Evolutionary conservation across 768 basidiomycete genomes (phyloP), one percentile per base, ranked within the genome.

Genomic region (Pisolithus orientalis): DNA sequence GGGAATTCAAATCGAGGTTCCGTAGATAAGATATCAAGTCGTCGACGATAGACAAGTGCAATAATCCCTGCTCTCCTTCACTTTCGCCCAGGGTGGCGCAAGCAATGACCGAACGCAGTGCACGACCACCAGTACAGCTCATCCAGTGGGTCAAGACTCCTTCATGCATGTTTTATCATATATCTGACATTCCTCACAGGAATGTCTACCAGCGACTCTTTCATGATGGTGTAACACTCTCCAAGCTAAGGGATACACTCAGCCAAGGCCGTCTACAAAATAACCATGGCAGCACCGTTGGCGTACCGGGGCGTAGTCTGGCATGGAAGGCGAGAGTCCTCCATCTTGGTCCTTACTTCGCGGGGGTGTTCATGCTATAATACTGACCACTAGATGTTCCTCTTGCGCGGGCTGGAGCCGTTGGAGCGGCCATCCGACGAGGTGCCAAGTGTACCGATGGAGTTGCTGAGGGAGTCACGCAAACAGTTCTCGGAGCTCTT

Each of bases 241-340:
- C 82, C 42, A 86, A 84, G 66, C 67, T 88, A 56, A 82, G 80
- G 64, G 86, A 92, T 65, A 75, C 78, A 34, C 78, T 82, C 10
- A 68, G 87, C 14, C 75, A 78, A 53, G 83, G 83, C 60, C 77
- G 80, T 14, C 78, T 84, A 57, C 63, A 67, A 47, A 60, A 70
- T 25, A 63, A 70, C 4, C 69, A 75, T 50, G 69, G 44, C 14
- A 13, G 67, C 50, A 62, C 69, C 3, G 64, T 74, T 32, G 81
- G 78, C 45, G 72, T 87, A 7, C 67, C 80, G 52, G 90, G 90
- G n/a, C 75, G 90, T 60, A 90, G 90, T 67, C 68, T 93, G 52
- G 83, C 82, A 48, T 93, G 90, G 90, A 93, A 92, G 85, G 90
- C 54, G 44, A 68, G 66, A 28, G 34, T 45, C 49, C 44, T 42